A percentile compares a stretch with the other conserved stretches of the same genome.
These are phyloP conservation scores for Phytophthora europaea DNA, from an alignment of 352 stramenopile genomes.

Conservation along the genomic window DNA sequence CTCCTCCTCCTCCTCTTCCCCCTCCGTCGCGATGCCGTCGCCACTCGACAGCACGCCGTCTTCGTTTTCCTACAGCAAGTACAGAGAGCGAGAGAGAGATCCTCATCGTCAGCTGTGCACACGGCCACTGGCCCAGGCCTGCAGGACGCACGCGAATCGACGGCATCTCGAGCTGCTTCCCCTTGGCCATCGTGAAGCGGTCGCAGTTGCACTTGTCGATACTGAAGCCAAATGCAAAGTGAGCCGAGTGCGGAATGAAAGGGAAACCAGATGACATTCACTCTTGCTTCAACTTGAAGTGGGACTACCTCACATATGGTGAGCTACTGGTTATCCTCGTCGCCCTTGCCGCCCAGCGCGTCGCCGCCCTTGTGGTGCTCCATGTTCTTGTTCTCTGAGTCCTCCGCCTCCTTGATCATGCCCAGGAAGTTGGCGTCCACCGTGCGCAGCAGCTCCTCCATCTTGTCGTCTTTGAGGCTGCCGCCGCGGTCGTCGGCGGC, in stretches of 20 bases:
- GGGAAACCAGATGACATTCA: constrained; percentile 50
- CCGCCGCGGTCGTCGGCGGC: constrained; percentile 70
- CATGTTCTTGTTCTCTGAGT: constrained; percentile 93
- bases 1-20: constrained; percentile 42
- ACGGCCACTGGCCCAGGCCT: not conserved
- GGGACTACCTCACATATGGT: constrained; percentile 1
- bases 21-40: constrained; percentile 43
- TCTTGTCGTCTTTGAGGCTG: constrained; percentile 92
- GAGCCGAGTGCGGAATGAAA: constrained; percentile 25
- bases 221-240: constrained; percentile 29
- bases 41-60: constrained; percentile 32
- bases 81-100: not conserved
- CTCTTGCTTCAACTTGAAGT: constrained; percentile 53
- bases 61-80: constrained; percentile 33
- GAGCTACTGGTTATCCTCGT: constrained; percentile 36
- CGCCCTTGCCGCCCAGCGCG: constrained; percentile 44
- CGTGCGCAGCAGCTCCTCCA: constrained; percentile 94
- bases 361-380: constrained; percentile 80
- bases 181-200: constrained; percentile 32
- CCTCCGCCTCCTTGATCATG: constrained; percentile 97
- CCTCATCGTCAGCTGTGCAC: not conserved
- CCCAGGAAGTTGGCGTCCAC: constrained; percentile 96
- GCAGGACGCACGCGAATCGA: constrained; percentile 24
- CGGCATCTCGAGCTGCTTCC: constrained; percentile 35
- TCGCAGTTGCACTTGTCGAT: constrained; percentile 30